Percentiles rank a stretch among this genome's conserved stretches.
Conservation (phyloP, 2,329 filamentous ascomycete genomes). For the Dryadomyces quercus-mongolicae region DNA sequence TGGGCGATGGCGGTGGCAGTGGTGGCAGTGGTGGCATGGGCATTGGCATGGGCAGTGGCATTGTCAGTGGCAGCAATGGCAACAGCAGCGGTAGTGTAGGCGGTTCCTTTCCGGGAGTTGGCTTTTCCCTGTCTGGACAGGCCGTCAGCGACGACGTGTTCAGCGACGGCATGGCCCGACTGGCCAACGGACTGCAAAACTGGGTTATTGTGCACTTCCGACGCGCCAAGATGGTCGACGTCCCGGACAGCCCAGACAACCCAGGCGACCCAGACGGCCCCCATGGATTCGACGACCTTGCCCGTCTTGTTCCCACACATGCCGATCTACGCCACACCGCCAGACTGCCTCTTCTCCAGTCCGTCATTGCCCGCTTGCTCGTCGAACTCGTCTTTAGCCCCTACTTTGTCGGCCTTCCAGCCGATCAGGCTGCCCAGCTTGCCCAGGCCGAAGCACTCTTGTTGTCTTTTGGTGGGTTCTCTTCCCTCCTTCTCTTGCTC, state of each 20-base stretch:
- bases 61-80: no score
- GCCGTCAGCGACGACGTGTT: conserved; percentile 56
- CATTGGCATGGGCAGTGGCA: conserved; percentile 20
- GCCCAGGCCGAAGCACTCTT: conserved; percentile 35
- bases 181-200: conserved; percentile 59
- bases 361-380: conserved; percentile 45
- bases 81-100: no score
- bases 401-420: conserved; percentile 51
- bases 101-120: neutral
- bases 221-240: conserved; percentile 23
- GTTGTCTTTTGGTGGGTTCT: conserved; percentile 25
- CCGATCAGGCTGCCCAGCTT: conserved; percentile 38
- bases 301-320: conserved; percentile 44
- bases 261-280: neutral
- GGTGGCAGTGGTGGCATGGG: no score
- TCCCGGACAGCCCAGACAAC: neutral
- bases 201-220: conserved; percentile 63
- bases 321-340: conserved; percentile 38
- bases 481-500: neutral
- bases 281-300: conserved; percentile 22
- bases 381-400: conserved; percentile 49
- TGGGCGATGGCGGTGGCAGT: conserved; percentile 20
- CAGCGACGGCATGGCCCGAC: conserved; percentile 44
- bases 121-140: neutral
- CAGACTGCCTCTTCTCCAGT: conserved; percentile 52